phyloP scores from a whole-genome alignment of 2,329 filamentous ascomycete species.

The Penicillium sp. region DNA sequence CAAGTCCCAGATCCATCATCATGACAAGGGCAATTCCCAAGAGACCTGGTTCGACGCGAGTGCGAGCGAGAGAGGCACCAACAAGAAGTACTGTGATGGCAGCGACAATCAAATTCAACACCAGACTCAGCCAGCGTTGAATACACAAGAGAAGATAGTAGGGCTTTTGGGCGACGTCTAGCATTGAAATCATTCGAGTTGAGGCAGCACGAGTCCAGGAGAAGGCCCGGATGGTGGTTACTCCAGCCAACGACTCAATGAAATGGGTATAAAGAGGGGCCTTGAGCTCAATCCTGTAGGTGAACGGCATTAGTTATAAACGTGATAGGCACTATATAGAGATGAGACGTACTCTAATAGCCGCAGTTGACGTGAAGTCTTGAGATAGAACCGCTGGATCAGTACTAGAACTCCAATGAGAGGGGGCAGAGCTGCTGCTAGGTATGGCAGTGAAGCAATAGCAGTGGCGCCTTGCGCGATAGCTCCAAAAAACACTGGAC shows the following conservation, averaged over 20 bases:
- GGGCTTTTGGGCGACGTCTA: constrained; percentile 42
- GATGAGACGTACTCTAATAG: constrained; percentile 6
- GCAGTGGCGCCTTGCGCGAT: constrained; percentile 9
- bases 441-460: constrained; percentile 11
- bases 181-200: constrained; percentile 16
- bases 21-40: background rate
- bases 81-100: constrained; percentile 39
- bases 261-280: constrained; percentile 20
- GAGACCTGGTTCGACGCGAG: background rate
- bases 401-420: constrained; percentile 8
- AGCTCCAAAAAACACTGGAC: background rate
- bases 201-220: constrained; percentile 4
- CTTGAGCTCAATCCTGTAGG: constrained; percentile 13
- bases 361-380: constrained; percentile 18
- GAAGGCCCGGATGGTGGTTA: constrained; percentile 18
- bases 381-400: constrained; percentile 17
- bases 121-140: constrained; percentile 43
- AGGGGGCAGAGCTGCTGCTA: constrained; percentile 12
- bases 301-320: background rate
- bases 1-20: background rate
- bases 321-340: background rate
- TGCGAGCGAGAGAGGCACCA: background rate
- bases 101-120: constrained; percentile 44
- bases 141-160: constrained; percentile 45
- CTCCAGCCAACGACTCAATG: constrained; percentile 12